A percentile compares a stretch with the other conserved stretches of the same genome.
phyloP scores from a whole-genome alignment of 2,329 filamentous ascomycete genomes.

The Claviceps fusiformis region DNA sequence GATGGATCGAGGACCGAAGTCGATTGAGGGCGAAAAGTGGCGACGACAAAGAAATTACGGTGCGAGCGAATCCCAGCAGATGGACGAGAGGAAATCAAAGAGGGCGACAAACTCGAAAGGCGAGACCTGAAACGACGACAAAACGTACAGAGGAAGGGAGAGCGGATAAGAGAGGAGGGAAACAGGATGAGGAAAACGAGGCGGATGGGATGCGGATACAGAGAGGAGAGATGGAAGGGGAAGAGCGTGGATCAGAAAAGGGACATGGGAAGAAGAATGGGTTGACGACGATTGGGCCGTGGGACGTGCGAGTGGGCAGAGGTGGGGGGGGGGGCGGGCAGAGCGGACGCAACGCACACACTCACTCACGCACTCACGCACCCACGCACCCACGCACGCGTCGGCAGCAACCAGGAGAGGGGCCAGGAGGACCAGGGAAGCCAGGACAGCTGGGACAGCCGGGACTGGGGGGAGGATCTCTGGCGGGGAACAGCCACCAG shows the following conservation, averaged over 20 bases:
- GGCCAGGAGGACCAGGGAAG: too few species aligned
- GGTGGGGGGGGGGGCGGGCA: background rate
- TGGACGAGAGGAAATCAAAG: conserved; percentile 2
- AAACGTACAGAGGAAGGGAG: background rate
- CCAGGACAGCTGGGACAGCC: too few species aligned
- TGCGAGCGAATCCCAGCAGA: background rate
- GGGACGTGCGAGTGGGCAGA: background rate
- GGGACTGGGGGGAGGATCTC: too few species aligned
- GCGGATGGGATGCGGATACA: background rate
- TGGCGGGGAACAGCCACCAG: too few species aligned
- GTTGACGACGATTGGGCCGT: conserved; percentile 6
- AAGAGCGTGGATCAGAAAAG: conserved; percentile 9
- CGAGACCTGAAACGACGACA: conserved; percentile 5
- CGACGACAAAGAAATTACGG: background rate
- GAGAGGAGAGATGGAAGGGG: conserved; percentile 7
- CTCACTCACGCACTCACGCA: too few species aligned
- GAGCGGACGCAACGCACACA: background rate
- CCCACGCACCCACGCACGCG: background rate
- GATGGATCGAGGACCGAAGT: background rate
- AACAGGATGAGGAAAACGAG: conserved; percentile 7
- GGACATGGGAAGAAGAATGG: conserved; percentile 11
- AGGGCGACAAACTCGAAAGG: conserved; percentile 15
- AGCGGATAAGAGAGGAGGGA: conserved; percentile 6
- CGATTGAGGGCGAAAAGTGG: conserved; percentile 3
- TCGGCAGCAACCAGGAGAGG: background rate